phyloP scores from a whole-genome alignment of 2,329 filamentous ascomycete species.

The Alternaria ethzedia region DNA sequence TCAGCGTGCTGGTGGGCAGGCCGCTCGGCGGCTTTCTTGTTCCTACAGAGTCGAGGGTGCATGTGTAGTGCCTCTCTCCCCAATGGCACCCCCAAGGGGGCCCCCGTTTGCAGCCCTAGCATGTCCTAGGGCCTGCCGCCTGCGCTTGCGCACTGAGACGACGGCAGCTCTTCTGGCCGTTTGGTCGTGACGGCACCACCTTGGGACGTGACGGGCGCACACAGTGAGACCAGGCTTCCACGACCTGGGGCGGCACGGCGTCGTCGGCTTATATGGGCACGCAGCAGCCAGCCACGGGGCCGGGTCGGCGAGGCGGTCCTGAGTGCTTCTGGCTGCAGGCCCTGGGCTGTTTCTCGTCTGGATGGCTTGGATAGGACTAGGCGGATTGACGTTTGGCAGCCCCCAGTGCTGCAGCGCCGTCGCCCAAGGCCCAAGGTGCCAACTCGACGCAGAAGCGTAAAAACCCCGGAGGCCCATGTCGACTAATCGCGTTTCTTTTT shows the following conservation, averaged over 20 bases:
- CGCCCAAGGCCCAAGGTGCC: conserved; percentile 10
- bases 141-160: conserved; percentile 9
- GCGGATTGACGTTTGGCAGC: conserved; percentile 18
- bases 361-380: conserved; percentile 25
- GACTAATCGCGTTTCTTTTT: conserved; percentile 32
- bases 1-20: neutral
- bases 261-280: conserved; percentile 4
- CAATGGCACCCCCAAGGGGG: conserved; percentile 6
- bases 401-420: conserved; percentile 1
- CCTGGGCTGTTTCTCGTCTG: conserved; percentile 7
- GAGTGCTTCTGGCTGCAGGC: neutral
- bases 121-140: conserved; percentile 12
- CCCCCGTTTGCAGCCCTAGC: conserved; percentile 8
- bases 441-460: conserved; percentile 24
- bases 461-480: conserved; percentile 24
- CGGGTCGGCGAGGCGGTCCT: conserved; percentile 11
- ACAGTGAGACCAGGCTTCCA: neutral
- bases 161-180: conserved; percentile 5
- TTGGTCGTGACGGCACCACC: neutral
- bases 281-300: conserved; percentile 11
- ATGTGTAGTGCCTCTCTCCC: conserved; percentile 1
- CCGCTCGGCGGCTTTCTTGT: conserved; percentile 3
- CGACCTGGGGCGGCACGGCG: conserved; percentile 18
- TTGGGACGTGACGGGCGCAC: neutral
- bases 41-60: conserved; percentile 7